Evolutionary conservation across 495 filamentous ascomycete species (phyloP).

Genomic region (Lindgomyces ingoldianus): DNA sequence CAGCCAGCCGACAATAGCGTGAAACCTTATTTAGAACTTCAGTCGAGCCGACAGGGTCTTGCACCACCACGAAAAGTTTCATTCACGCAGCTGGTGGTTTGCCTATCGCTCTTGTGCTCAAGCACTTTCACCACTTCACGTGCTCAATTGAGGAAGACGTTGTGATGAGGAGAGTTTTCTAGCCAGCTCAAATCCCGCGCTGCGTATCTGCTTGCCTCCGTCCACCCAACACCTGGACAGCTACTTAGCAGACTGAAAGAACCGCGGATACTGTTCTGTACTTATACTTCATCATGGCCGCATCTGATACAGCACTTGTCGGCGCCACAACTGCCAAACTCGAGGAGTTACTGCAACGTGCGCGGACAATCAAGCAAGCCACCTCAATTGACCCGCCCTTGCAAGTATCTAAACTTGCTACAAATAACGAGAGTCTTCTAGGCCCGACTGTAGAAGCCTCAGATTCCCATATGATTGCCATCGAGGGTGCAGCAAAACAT

Average conservation of each 20-base stretch:
- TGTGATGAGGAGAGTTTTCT: not conserved
- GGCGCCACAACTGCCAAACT: slow-evolving; percentile 44
- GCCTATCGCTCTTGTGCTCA: not conserved
- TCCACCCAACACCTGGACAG: not conserved
- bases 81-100: not conserved
- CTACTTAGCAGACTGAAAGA: not conserved
- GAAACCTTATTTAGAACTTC: slow-evolving; percentile 30
- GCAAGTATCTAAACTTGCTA: slow-evolving; percentile 57
- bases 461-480: slow-evolving; percentile 61
- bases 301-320: slow-evolving; percentile 6
- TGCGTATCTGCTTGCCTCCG: too few species aligned
- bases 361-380: slow-evolving; percentile 63
- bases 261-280: not conserved
- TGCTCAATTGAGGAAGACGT: not conserved
- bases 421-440: slow-evolving; percentile 47
- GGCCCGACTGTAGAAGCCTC: slow-evolving; percentile 38
- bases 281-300: slow-evolving; percentile 17
- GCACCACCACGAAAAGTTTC: slow-evolving; percentile 5
- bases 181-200: not conserved
- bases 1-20: slow-evolving; percentile 17
- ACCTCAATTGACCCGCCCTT: slow-evolving; percentile 77
- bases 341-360: slow-evolving; percentile 62
- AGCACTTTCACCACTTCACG: not conserved
- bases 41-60: slow-evolving; percentile 9
- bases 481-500: slow-evolving; percentile 76